phyloP scores from a whole-genome alignment of 805 yeast species.

The Torulaspora maleeae region DNA sequence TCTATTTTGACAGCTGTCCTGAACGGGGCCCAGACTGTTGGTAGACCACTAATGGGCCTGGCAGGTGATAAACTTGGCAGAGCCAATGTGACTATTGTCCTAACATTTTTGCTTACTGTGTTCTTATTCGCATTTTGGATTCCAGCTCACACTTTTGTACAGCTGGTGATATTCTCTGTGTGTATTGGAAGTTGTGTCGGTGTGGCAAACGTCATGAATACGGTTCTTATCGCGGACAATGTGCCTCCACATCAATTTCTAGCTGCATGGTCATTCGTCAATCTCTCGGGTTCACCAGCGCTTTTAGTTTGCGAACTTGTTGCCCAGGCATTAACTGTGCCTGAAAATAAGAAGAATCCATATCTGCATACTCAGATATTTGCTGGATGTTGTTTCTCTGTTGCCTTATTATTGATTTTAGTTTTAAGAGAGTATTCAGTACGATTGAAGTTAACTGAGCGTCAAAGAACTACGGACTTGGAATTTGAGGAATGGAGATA shows the following conservation, averaged over 20 bases:
- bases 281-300: constrained; percentile 30
- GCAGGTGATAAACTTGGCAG: constrained; percentile 45
- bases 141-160: constrained; percentile 40
- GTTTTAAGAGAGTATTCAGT: constrained; percentile 52
- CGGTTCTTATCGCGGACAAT: constrained; percentile 41
- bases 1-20: constrained; percentile 44
- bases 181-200: constrained; percentile 45
- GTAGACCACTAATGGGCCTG: constrained; percentile 47
- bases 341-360: constrained; percentile 36
- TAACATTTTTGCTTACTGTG: constrained; percentile 37
- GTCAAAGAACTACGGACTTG: constrained; percentile 7
- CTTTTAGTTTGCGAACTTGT: constrained; percentile 50
- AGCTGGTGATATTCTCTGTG: constrained; percentile 41
- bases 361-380: constrained; percentile 58
- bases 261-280: constrained; percentile 39
- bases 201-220: constrained; percentile 41
- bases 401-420: constrained; percentile 41
- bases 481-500: constrained; percentile 13
- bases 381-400: constrained; percentile 48
- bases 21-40: constrained; percentile 45
- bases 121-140: constrained; percentile 49
- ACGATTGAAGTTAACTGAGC: constrained; percentile 34
- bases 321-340: constrained; percentile 46
- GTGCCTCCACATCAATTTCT: constrained; percentile 38
- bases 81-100: constrained; percentile 41